Evolutionary conservation across 768 basidiomycete genomes (phyloP), one percentile per base, ranked within the genome.

Genomic region (Kwoniella europaea): DNA sequence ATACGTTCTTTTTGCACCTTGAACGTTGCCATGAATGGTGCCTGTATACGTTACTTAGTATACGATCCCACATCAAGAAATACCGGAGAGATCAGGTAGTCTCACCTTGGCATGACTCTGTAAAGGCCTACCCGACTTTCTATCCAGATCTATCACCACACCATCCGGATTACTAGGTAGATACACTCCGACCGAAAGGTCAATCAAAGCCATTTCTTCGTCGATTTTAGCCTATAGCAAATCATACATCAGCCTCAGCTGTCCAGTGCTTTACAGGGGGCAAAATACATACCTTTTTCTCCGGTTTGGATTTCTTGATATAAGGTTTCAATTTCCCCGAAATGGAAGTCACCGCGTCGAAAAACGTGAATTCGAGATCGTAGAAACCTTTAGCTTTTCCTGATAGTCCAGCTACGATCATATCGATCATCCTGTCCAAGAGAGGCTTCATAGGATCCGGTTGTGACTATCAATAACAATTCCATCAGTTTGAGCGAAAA

Each of bases 11-110:
- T 96, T 67, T 92, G 89, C 24, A 99, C 97, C 86, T 96, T 97
- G 87, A 99, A 99, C 0, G 96, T 98, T 0, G 97, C 97, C 97
- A 99, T 98, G 86, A 99, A 99, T 0, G 97, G 97, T 10, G 97
- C 95, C 94, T 98, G 69, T 2, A n/a, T 42, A 50, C 46, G 18
- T 18, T 18, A 50, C 18, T 13, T 50, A 13, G 16, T 41, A 46
- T n/a, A 24, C 35, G 29, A 4, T 22, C 12, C 59, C 29, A 57
- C 29, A 3, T 20, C 46, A 13, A 10, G 46, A 50, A 15, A 50
- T 35, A 50, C 46, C 4, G 46, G 6, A 50, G 13, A 15, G 46
- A 18, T 18, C 12, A 24, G 43, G 4, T 4, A 16, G 43, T 65
- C 83, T 53, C 63, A 93, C 95, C 88, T 99, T 99, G 13, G 97